Evolutionary conservation across 2,329 filamentous ascomycete genomes (phyloP), one percentile per base, ranked within the genome.

Genomic region (Coniella vitis): DNA sequence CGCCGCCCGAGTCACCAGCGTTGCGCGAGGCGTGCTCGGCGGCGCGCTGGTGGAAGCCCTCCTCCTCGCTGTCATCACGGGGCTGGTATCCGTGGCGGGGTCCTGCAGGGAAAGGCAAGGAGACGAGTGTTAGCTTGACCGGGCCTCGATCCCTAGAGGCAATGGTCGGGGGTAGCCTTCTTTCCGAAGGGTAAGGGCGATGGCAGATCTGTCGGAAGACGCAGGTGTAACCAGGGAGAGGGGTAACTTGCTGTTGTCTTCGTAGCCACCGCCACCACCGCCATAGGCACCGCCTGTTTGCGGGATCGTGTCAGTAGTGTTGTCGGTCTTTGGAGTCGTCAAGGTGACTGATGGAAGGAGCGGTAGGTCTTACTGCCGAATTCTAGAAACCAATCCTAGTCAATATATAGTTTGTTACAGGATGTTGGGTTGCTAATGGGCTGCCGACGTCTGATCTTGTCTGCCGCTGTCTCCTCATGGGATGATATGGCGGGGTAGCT

Each of bases 21-120:
- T 69, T 66, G 29, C 67, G 63, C 54, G 66, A 65, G 16, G 76
- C 77, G 42, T 73, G 67, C 47, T 74, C 64, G 48, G 73, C 70
- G 5, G 75, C 73, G 16, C 44, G 44, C 36, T 39, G 44, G 44
- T 38, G 44, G 25, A 46, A 46, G 17, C 67, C 66, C 32, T 65
- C 62, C 53, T 76, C 65, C 58, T 78, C 73, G 49, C 76, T 69
- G 57, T 74, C 68, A 22, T 44, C 47, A 48, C 65, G 62, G 56
- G 66, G 65, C 36, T 63, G 54, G 48, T 68, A 62, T 42, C 64
- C 65, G 32, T 64, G n/a, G 38, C 34, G 4, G 19, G 45, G 51
- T 13, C 48, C 48, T 53, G 37, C 21, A 19, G 8, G 17, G n/a
- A n/a, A 16, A 20, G 8, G n/a, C 21, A 41, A 8, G 10, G 5